phyloP scores from a whole-genome alignment of 73 alveolate species.

The Paraurostyla sp. region DNA sequence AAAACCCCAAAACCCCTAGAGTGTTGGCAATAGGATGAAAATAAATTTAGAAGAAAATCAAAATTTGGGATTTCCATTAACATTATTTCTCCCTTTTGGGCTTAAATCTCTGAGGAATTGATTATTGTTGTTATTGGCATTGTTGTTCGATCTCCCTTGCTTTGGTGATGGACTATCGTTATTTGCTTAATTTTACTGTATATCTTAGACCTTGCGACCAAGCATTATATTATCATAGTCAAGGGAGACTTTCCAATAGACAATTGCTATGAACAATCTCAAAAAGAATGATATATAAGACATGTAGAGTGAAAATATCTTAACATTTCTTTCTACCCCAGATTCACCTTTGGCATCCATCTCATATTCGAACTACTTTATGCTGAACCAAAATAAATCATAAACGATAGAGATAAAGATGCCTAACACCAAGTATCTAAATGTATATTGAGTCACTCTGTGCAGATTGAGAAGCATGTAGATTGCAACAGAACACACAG shows the following conservation, averaged over 20 bases:
- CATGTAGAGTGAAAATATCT: not conserved
- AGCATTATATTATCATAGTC: conserved; percentile 44
- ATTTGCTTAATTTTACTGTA: too few relatives aligned
- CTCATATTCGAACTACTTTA: not conserved
- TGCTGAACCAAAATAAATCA: conserved; percentile 38
- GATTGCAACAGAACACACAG: conserved; percentile 54
- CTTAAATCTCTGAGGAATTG: conserved; percentile 14
- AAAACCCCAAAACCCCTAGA: too few relatives aligned
- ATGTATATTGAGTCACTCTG: conserved; percentile 21
- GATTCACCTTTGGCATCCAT: not conserved
- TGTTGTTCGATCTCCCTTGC: not conserved
- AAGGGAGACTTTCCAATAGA: conserved; percentile 49
- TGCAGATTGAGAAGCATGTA: conserved; percentile 32
- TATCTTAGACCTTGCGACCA: not conserved
- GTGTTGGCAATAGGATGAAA: too few relatives aligned
- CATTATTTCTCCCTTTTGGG: not conserved
- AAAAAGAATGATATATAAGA: conserved; percentile 39
- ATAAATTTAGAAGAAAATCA: not conserved
- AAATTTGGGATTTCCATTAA: not conserved
- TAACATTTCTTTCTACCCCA: not conserved
- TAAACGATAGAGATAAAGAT: conserved; percentile 39
- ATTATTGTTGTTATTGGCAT: not conserved
- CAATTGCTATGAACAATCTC: not conserved
- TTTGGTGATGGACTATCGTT: conserved; percentile 11
- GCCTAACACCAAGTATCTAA: conserved; percentile 34